phyloP scores from a whole-genome alignment of 306 rosid genomes.

The Inga oerstediana region DNA sequence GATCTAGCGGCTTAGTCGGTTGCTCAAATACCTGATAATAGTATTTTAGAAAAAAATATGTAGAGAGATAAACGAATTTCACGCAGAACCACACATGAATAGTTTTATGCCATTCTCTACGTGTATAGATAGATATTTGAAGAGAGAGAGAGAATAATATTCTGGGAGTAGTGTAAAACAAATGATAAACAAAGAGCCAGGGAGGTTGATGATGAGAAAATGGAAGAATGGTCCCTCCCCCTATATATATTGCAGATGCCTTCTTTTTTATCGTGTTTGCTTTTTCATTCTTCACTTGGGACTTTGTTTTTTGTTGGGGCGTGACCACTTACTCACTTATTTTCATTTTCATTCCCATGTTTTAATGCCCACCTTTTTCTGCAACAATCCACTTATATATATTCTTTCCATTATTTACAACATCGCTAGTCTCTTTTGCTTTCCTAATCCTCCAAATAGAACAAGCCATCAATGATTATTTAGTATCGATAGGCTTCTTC shows the following conservation, averaged over 20 bases:
- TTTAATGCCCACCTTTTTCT: background rate
- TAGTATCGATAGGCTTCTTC: background rate
- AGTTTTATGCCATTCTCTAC: background rate
- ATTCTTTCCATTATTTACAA: background rate
- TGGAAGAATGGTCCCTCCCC: conserved; percentile 46
- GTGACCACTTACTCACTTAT: conserved; percentile 53
- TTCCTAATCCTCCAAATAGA: background rate
- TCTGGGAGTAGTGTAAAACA: background rate
- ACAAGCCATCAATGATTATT: background rate
- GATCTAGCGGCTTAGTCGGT: no score
- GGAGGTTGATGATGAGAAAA: conserved; percentile 26
- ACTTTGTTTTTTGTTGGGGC: conserved; percentile 32
- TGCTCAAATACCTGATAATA: no score
- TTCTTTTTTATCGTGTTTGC: conserved; percentile 34
- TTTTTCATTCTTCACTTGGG: conserved; percentile 36
- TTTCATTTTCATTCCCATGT: conserved; percentile 14
- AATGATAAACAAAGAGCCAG: conserved; percentile 30
- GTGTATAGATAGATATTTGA: background rate
- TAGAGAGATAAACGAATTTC: background rate
- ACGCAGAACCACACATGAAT: background rate
- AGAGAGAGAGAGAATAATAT: background rate
- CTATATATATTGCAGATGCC: conserved; percentile 27
- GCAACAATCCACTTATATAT: conserved; percentile 10
- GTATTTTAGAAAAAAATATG: no score
- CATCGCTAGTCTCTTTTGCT: background rate